Evolutionary conservation across 805 yeast genomes (phyloP), one percentile per base, ranked within the genome.

Genomic region (Zygoascus biomembranicola): DNA sequence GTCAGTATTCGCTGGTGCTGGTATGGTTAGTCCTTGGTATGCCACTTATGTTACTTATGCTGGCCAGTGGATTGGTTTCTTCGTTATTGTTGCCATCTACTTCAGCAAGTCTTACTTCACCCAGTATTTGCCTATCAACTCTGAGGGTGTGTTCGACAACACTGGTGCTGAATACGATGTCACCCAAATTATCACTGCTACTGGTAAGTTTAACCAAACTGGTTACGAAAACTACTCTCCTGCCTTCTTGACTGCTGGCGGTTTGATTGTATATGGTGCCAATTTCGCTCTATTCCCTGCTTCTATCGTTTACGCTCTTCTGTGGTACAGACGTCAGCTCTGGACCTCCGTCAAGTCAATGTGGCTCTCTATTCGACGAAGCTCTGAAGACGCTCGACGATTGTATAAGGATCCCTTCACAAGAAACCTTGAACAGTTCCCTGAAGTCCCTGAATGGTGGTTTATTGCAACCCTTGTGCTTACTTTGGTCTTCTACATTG

Each of bases 221-320:
- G 26, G 70, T 4, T 84, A 83, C 66, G 66, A 77, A 60, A 65
- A 67, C 10, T 84, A 84, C 68, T 83, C 88, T 1, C 85, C 87
- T 8, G 88, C 89, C 8, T 83, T 76, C 66, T 81, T 80, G 62
- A 64, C 80, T 32, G 87, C 88, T 5, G 86, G 60, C n/a, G 47
- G 53, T 37, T 51, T 58, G 50, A 56, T 59, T 8, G 63, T 73
- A 19, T 81, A 81, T 61, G 85, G 86, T 23, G 76, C 82, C 0
- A 75, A 71, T 59, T 81, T 80, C 63, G 77, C 78, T 32, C 64
- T 78, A 47, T 80, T 79, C 59, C 84, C 87, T 5, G 75, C 81
- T 60, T 73, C 80, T 19, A 74, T 81, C 18, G 63, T 77, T 0
- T 79, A 79, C 61, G 51, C 62, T 20, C 44, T 61, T n/a, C 41